Percentiles rank a stretch among this genome's conserved stretches.
Evolutionary conservation across 169 alveolate genomes (phyloP).

Genomic region (Cryptosporidium parvum): DNA sequence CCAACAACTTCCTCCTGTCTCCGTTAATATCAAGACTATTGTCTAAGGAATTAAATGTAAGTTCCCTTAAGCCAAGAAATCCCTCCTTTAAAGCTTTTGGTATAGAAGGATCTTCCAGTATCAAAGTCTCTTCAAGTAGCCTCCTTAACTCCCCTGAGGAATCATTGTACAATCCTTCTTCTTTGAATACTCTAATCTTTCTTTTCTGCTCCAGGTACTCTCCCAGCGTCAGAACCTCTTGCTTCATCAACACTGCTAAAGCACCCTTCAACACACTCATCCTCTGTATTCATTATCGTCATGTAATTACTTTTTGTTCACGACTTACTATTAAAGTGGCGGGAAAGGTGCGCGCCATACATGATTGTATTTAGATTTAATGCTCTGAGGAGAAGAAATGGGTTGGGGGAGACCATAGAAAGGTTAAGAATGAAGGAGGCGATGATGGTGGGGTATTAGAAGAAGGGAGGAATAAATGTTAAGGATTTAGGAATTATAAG

Average conservation of each 20-base stretch:
- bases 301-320: not conserved
- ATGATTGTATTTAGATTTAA: not conserved
- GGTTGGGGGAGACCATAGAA: not conserved
- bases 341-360: not conserved
- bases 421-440: not conserved
- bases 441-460: too few species aligned
- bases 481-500: too few species aligned
- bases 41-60: not conserved
- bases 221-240: conserved; percentile 26
- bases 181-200: not conserved
- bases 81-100: conserved; percentile 14
- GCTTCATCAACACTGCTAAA: conserved; percentile 13
- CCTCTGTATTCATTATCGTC: conserved; percentile 10
- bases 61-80: conserved; percentile 4
- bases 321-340: not conserved
- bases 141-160: not conserved
- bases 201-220: conserved; percentile 38
- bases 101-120: conserved; percentile 46
- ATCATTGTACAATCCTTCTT: not conserved
- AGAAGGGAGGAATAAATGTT: not conserved
- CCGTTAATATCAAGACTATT: not conserved
- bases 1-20: not conserved
- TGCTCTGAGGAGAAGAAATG: not conserved
- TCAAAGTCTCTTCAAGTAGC: conserved; percentile 1
- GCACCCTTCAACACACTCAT: conserved; percentile 39